Evolutionary conservation across 2,329 filamentous ascomycete species (phyloP).

Genomic region (Claviceps sp.): DNA sequence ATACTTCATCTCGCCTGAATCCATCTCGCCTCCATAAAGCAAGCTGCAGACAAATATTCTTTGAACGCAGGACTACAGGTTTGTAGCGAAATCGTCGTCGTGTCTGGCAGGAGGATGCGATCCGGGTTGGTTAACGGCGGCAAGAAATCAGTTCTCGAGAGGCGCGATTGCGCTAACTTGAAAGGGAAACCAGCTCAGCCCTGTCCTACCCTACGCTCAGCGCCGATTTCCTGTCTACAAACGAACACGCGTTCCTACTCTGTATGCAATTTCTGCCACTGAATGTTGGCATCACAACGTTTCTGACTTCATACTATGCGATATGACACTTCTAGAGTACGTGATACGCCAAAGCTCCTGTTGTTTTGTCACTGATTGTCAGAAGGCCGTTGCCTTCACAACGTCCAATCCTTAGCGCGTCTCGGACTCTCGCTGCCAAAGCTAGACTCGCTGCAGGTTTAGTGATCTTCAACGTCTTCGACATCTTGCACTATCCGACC

Average conservation of each 20-base stretch:
- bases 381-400: no score
- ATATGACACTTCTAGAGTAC: no score
- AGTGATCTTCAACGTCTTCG: no score
- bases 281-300: no score
- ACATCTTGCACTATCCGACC: no score
- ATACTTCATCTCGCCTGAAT: slow-evolving; percentile 45
- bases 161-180: slow-evolving; percentile 21
- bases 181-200: slow-evolving; percentile 22
- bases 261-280: no score
- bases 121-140: slow-evolving; percentile 15
- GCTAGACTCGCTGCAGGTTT: no score
- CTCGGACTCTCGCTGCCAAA: no score
- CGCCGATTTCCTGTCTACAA: neutral
- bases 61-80: neutral
- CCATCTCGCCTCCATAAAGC: slow-evolving; percentile 55
- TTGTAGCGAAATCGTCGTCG: neutral
- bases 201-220: neutral
- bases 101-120: slow-evolving; percentile 11
- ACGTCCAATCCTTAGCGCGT: no score
- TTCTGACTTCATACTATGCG: no score
- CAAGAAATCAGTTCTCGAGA: slow-evolving; percentile 18
- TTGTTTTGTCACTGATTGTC: no score
- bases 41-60: slow-evolving; percentile 2
- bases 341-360: no score
- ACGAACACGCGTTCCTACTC: neutral